Percentiles rank a stretch among this genome's conserved stretches.
phyloP scores from a whole-genome alignment of 805 yeast species.

The Wickerhamiella sorbophila region DNA sequence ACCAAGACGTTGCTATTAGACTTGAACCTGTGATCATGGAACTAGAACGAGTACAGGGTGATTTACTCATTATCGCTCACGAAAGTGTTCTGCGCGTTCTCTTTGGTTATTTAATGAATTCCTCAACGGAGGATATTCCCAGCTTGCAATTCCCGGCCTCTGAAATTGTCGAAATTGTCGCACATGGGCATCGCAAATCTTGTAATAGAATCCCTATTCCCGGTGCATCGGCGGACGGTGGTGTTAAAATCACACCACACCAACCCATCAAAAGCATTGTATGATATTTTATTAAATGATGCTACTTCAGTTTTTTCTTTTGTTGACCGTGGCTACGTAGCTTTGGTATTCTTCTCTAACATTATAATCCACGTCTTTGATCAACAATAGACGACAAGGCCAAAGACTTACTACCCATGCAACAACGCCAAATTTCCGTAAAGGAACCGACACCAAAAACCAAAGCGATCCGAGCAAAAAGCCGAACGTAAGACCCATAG shows the following conservation, averaged over 20 bases:
- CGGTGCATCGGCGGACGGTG: conserved; percentile 5
- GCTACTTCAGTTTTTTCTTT: not conserved
- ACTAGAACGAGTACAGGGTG: conserved; percentile 75
- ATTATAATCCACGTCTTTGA: conserved; percentile 28
- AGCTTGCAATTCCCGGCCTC: conserved; percentile 59
- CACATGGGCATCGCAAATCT: conserved; percentile 17
- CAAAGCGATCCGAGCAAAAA: conserved; percentile 41
- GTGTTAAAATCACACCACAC: too few species aligned
- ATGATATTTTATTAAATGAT: too few species aligned
- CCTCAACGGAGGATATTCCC: conserved; percentile 78
- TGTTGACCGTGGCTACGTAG: not conserved
- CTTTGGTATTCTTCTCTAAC: conserved; percentile 21
- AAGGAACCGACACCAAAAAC: conserved; percentile 36
- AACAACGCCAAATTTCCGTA: conserved; percentile 54
- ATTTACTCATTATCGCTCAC: conserved; percentile 81
- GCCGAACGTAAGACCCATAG: conserved; percentile 60
- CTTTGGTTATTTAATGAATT: conserved; percentile 91
- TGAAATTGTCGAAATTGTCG: conserved; percentile 66
- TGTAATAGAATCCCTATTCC: conserved; percentile 14
- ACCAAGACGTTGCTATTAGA: conserved; percentile 89
- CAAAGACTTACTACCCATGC: conserved; percentile 49
- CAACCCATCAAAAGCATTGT: too few species aligned
- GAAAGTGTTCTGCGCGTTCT: conserved; percentile 79
- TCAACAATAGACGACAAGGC: conserved; percentile 31
- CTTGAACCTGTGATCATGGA: conserved; percentile 87